These are phyloP conservation scores for Penicillium hordei DNA, from an alignment of 2,329 filamentous ascomycete genomes.

Conservation along the genomic window DNA sequence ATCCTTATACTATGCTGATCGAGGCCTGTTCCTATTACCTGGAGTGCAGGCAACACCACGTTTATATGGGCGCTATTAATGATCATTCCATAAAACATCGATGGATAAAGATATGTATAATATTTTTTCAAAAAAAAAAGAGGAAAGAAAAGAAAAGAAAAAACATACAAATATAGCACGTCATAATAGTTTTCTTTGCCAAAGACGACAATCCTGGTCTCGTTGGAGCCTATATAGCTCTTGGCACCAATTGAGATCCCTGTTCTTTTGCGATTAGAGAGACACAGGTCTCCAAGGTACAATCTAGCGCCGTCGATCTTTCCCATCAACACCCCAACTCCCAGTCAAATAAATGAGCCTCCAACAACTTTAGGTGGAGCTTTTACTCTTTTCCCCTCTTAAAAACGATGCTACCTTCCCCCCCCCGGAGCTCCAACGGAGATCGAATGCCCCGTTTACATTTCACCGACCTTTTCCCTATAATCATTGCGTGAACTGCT, in stretches of 20 bases:
- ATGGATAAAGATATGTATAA: too few species aligned
- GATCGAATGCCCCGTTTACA: not conserved
- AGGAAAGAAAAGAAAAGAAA: too few species aligned
- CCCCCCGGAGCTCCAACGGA: not conserved
- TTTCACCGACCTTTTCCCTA: not conserved
- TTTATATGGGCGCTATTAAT: not conserved
- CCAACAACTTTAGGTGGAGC: not conserved
- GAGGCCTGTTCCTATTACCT: not conserved
- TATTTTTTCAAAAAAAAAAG: too few species aligned
- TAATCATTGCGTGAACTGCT: not conserved
- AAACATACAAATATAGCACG: not conserved
- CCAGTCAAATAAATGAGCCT: not conserved
- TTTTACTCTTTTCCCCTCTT: not conserved
- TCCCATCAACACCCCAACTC: not conserved
- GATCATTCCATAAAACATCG: too few species aligned
- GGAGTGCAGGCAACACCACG: not conserved
- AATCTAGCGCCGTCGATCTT: not conserved
- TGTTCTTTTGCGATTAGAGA: not conserved
- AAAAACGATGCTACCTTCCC: not conserved
- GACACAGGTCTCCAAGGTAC: not conserved
- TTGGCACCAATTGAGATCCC: not conserved
- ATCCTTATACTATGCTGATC: not conserved
- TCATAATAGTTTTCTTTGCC: not conserved
- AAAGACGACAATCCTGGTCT: not conserved
- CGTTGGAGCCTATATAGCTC: not conserved